These are phyloP conservation scores for Fusarium veterinarium DNA, from an alignment of 2,329 filamentous ascomycete genomes.

Conservation along the genomic window DNA sequence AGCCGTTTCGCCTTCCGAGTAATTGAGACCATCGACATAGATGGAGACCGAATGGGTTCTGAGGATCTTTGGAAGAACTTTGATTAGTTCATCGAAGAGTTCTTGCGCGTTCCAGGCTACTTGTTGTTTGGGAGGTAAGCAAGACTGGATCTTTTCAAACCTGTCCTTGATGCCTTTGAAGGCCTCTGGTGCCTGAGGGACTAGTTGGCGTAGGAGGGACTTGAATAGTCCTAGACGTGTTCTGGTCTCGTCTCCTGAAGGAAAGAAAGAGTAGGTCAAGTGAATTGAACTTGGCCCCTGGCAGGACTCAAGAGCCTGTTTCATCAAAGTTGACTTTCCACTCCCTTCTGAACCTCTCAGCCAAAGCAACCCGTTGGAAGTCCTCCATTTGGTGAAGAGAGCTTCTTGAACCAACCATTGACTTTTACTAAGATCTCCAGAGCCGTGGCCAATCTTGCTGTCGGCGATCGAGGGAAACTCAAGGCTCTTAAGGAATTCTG, in stretches of 20 bases:
- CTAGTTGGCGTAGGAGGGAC: neutral
- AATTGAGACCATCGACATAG: neutral
- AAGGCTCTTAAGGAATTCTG: neutral
- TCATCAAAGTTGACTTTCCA: conserved; percentile 8
- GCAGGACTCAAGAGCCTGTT: neutral
- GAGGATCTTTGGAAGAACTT: neutral
- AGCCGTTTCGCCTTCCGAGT: neutral
- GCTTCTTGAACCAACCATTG: neutral
- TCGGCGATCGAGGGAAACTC: neutral
- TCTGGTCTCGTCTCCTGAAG: neutral
- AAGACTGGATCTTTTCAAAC: neutral
- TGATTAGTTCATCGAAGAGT: neutral
- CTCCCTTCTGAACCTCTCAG: neutral
- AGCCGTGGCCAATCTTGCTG: neutral
- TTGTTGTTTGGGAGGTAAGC: neutral
- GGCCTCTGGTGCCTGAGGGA: neutral
- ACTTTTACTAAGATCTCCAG: rapidly evolving
- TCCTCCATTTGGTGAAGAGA: neutral
- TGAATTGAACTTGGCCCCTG: neutral
- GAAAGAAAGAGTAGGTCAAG: neutral
- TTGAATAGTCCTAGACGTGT: neutral
- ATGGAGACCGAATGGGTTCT: neutral
- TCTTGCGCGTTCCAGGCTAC: neutral
- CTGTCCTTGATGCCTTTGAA: conserved; percentile 1
- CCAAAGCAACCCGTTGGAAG: neutral